Evolutionary conservation across 1,284 basidiomycete species (phyloP).

Genomic region (Fomes fomentarius): DNA sequence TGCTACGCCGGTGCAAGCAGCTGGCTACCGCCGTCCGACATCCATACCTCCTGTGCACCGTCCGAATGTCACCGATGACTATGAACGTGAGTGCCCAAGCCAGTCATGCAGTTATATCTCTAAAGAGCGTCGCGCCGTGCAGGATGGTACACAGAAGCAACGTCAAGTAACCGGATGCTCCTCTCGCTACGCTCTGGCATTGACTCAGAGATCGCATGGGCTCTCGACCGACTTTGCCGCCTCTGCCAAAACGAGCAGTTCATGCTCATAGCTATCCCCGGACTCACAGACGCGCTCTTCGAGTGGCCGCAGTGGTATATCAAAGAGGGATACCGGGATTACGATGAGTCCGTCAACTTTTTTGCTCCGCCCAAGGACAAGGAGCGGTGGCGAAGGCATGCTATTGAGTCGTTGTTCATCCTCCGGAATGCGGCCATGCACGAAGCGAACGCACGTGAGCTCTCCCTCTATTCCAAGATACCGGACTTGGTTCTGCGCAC

Average conservation of each 20-base stretch:
- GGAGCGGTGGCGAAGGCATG: slow-evolving; percentile 61
- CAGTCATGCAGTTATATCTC: neutral
- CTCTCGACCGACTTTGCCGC: slow-evolving; percentile 76
- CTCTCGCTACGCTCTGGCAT: slow-evolving; percentile 80
- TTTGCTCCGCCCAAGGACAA: slow-evolving; percentile 59
- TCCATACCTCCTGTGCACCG: slow-evolving; percentile 27
- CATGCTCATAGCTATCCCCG: slow-evolving; percentile 66
- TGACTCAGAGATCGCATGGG: slow-evolving; percentile 77
- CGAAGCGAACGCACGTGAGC: slow-evolving; percentile 62
- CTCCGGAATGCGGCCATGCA: slow-evolving; percentile 76
- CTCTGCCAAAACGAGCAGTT: slow-evolving; percentile 79
- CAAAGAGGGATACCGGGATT: slow-evolving; percentile 50
- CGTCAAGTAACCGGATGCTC: slow-evolving; percentile 78
- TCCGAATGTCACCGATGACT: slow-evolving; percentile 68
- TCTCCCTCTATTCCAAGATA: slow-evolving; percentile 61
- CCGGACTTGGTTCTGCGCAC: slow-evolving; percentile 61
- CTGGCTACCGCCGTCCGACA: slow-evolving; percentile 21
- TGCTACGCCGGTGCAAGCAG: slow-evolving; percentile 11
- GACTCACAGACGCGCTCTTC: slow-evolving; percentile 77
- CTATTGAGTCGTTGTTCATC: slow-evolving; percentile 75
- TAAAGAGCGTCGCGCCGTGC: slow-evolving; percentile 1
- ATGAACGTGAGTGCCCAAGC: slow-evolving; percentile 60
- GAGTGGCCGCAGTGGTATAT: slow-evolving; percentile 83
- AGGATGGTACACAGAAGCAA: slow-evolving; percentile 83
- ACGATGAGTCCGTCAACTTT: slow-evolving; percentile 43